Percentiles rank a stretch among this genome's conserved stretches.
These are phyloP conservation scores for Ceratobasidium sp. DNA, from an alignment of 1,284 basidiomycete species.

Conservation along the genomic window DNA sequence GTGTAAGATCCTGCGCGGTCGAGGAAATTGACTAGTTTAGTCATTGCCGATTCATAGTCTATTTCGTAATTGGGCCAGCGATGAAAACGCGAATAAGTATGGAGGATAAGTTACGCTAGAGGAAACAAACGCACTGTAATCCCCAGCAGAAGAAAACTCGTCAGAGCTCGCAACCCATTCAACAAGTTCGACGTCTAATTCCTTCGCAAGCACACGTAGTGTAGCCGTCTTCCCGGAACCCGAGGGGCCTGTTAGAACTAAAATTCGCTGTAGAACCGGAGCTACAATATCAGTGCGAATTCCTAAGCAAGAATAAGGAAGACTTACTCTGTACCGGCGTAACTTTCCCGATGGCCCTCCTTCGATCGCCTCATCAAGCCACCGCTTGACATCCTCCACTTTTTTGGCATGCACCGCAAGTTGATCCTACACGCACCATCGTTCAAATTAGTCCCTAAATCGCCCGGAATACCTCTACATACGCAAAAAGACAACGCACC, in stretches of 20 bases:
- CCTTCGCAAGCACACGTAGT: conserved; percentile 77
- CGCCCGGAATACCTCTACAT: not conserved
- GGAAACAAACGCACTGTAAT: conserved; percentile 50
- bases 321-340: conserved; percentile 81
- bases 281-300: not conserved
- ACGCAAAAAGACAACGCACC: not conserved
- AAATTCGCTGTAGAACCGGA: conserved; percentile 71
- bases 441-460: not conserved
- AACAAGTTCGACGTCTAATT: conserved; percentile 83
- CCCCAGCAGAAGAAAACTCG: conserved; percentile 57
- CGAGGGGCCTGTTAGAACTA: conserved; percentile 89
- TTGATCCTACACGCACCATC: conserved; percentile 66
- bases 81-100: conserved; percentile 37
- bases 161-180: conserved; percentile 85
- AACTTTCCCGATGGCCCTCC: conserved; percentile 74
- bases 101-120: not conserved
- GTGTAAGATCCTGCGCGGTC: conserved; percentile 77
- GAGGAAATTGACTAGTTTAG: conserved; percentile 85
- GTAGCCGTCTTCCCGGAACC: conserved; percentile 94
- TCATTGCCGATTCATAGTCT: conserved; percentile 72
- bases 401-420: conserved; percentile 92
- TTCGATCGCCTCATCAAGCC: conserved; percentile 87
- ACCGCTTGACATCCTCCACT: conserved; percentile 85
- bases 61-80: too few species aligned
- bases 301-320: not conserved